These are phyloP conservation scores for Sporothrix curviconia DNA, from an alignment of 2,329 filamentous ascomycete genomes.

Conservation along the genomic window DNA sequence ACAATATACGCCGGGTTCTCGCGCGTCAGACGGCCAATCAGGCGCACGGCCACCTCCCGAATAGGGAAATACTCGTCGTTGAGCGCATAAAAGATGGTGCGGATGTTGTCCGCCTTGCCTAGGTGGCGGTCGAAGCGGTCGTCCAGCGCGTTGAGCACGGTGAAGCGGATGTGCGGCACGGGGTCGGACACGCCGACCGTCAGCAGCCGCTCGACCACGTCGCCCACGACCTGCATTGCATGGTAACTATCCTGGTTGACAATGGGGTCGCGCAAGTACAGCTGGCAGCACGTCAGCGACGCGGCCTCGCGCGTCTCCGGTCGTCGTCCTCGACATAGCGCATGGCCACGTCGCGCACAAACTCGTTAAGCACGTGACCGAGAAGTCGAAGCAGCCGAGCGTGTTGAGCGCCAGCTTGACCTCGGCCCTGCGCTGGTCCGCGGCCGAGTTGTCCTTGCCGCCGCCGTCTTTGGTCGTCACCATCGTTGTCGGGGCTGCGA, in stretches of 20 bases:
- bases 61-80: conserved; percentile 94
- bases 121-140: conserved; percentile 92
- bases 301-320: conserved; percentile 85
- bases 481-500: conserved; percentile 4
- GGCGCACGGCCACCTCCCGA: conserved; percentile 88
- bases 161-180: conserved; percentile 79
- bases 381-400: conserved; percentile 95
- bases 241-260: conserved; percentile 97
- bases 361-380: conserved; percentile 90
- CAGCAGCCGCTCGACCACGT: conserved; percentile 93
- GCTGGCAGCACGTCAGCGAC: conserved; percentile 92
- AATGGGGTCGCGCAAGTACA: conserved; percentile 94
- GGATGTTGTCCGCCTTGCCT: conserved; percentile 95
- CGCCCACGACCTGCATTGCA: conserved; percentile 91
- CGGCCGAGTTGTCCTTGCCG: conserved; percentile 73
- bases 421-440: conserved; percentile 74
- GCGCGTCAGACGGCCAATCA: conserved; percentile 85
- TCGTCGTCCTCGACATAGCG: conserved; percentile 98
- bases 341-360: conserved; percentile 95
- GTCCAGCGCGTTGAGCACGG: conserved; percentile 83
- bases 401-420: conserved; percentile 92
- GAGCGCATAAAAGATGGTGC: conserved; percentile 87
- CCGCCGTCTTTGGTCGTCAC: conserved; percentile 68
- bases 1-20: conserved; percentile 97
- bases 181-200: conserved; percentile 92